These are phyloP conservation scores for Acorus calamus DNA, from an alignment of 106 monocot species.

Conservation along the genomic window DNA sequence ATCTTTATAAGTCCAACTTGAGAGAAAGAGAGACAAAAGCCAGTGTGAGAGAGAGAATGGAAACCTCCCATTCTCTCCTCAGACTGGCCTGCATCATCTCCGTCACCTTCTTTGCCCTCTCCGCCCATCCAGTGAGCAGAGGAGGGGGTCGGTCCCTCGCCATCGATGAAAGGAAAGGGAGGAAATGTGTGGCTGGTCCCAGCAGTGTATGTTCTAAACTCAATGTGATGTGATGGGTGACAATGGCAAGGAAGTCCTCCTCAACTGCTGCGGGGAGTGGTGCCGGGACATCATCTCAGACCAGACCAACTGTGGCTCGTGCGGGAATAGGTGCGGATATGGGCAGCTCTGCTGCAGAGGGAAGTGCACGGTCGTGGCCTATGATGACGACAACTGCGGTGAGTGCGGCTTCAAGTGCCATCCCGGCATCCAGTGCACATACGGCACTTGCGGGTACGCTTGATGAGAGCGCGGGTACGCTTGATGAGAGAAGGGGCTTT, in stretches of 20 bases:
- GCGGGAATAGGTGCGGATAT: slow-evolving; percentile 42
- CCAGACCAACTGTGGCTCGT: slow-evolving; percentile 48
- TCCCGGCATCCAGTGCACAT: slow-evolving; percentile 24
- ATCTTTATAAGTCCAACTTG: too few relatives aligned
- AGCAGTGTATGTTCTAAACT: slow-evolving; percentile 9
- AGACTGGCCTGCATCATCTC: too few relatives aligned
- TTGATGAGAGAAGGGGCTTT: not conserved
- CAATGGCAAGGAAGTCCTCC: slow-evolving; percentile 2
- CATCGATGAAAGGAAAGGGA: slow-evolving; percentile 10
- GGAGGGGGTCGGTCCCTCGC: slow-evolving; percentile 9
- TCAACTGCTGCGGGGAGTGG: slow-evolving; percentile 31
- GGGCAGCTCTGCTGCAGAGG: slow-evolving; percentile 61
- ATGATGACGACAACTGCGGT: slow-evolving; percentile 56
- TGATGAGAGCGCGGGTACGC: too few relatives aligned
- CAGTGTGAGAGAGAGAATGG: not conserved
- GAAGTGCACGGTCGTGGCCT: slow-evolving; percentile 35
- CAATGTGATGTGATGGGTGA: not conserved
- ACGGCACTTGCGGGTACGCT: slow-evolving; percentile 54
- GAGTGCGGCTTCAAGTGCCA: slow-evolving; percentile 31
- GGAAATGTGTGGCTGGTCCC: slow-evolving; percentile 5
- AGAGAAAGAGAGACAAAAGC: not conserved
- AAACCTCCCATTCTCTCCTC: not conserved
- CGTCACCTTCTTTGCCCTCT: too few relatives aligned
- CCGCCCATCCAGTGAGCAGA: not conserved
- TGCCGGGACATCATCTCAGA: slow-evolving; percentile 35